Base-by-base conservation (phyloP, 345 rosid species). In the Kandelia obovata region DNA sequence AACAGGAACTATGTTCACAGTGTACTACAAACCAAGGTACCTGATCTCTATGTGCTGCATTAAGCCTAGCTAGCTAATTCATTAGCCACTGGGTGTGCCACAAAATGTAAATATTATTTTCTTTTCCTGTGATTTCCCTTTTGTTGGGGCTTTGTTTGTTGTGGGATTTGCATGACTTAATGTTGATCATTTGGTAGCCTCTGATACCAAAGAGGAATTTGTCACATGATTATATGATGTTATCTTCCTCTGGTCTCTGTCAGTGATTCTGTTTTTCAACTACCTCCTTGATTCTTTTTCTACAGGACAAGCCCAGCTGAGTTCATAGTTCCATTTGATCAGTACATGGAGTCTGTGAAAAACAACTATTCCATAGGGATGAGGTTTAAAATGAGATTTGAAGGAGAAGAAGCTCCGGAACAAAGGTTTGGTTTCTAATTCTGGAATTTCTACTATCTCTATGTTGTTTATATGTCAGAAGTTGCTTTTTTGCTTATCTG, bases 351-450 rank as follows among this genome's bases (percentile, higher is more conserved):
- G 61, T 73, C 85, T 60, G 77, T 49, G 26, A 79, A 75, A 69
- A 73, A 60, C 51, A 74, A 83, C 60, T 79, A 71, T 65, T 68
- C 85, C 21, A 77, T 85, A n/a, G 89, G 89, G 31, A 81, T 81
- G 89, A 83, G 89, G 66, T 85, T 85, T 72, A 85, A 81, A 68
- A 85, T 85, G 89, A 81, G 78, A 68, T 85, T 85, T 71, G 89
- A 85, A 67, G 86, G 85, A 58, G 84, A 78, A 72, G 90, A 84
- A 77, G 80, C 81, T 73, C 82, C 88, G 5, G 90, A 84, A 52
- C 88, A 84, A 69, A 84, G 88, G 90, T 86, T 62, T 39, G 15
- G n/a, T 28, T 35, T n/a, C 32, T 32, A 35, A 26, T 51, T 53
- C 16, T 37, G 35, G 30, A 53, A 1, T 19, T 53, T 25, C 26